These are phyloP conservation scores for Nematodospora valgi DNA, from an alignment of 805 yeast species.

Conservation along the genomic window DNA sequence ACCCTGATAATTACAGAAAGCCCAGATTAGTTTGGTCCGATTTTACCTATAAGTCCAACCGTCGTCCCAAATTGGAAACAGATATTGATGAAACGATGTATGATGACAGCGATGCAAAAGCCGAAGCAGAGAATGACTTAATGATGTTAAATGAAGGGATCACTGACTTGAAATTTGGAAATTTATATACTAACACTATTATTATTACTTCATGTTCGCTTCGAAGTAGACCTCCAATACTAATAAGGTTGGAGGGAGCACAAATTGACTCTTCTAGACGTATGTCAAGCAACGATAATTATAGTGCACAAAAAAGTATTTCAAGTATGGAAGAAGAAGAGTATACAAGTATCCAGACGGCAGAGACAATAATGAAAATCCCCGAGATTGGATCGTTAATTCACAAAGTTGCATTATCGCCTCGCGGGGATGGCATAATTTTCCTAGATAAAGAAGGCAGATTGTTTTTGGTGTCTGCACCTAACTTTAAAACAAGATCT, in stretches of 20 bases:
- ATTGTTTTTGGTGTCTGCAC: constrained; percentile 64
- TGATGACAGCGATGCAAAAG: constrained; percentile 15
- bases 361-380: constrained; percentile 46
- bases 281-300: constrained; percentile 10
- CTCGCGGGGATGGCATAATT: constrained; percentile 83
- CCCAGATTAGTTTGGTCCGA: constrained; percentile 42
- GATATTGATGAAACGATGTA: constrained; percentile 6
- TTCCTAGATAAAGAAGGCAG: constrained; percentile 76
- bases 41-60: constrained; percentile 13
- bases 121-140: constrained; percentile 19
- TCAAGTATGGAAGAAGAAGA: constrained; percentile 18
- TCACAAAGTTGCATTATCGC: constrained; percentile 72
- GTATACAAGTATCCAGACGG: constrained; percentile 19
- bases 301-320: constrained; percentile 21
- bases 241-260: constrained; percentile 38
- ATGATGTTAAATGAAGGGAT: constrained; percentile 83
- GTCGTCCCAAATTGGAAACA: constrained; percentile 13
- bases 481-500: constrained; percentile 33
- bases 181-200: constrained; percentile 30
- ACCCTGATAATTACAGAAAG: constrained; percentile 27
- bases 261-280: constrained; percentile 40
- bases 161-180: constrained; percentile 65
- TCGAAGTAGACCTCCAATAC: constrained; percentile 28
- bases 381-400: constrained; percentile 81
- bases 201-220: constrained; percentile 37